These are phyloP conservation scores for Ophiostoma piceae DNA, from an alignment of 2,329 filamentous ascomycete species.

Conservation along the genomic window DNA sequence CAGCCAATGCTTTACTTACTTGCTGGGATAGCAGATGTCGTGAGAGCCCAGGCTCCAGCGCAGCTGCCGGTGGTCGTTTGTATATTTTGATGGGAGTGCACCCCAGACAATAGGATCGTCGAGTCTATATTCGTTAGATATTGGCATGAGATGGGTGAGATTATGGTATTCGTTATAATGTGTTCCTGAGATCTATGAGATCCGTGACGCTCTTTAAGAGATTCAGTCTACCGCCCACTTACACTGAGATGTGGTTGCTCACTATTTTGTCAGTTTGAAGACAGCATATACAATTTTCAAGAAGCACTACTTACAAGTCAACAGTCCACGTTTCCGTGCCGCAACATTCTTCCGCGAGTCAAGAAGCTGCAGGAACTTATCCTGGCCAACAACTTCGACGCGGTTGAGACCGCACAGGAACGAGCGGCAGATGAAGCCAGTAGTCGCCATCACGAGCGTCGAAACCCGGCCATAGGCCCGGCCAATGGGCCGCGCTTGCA, in stretches of 20 bases:
- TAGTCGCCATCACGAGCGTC: constrained; percentile 66
- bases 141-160: background rate
- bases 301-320: constrained; percentile 60
- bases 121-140: constrained; percentile 50
- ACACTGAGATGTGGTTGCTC: constrained; percentile 86
- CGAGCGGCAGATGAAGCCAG: constrained; percentile 62
- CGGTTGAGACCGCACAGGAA: constrained; percentile 73
- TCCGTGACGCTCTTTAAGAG: background rate
- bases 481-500: constrained; percentile 44
- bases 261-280: constrained; percentile 45
- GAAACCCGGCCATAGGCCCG: constrained; percentile 69
- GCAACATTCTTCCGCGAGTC: constrained; percentile 65
- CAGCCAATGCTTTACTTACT: constrained; percentile 45
- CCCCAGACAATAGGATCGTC: constrained; percentile 97
- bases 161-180: background rate
- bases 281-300: background rate
- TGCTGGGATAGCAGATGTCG: constrained; percentile 90
- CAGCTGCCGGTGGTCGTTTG: constrained; percentile 66
- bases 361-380: constrained; percentile 67
- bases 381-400: constrained; percentile 70
- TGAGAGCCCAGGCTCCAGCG: constrained; percentile 89
- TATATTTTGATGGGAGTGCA: constrained; percentile 68
- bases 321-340: constrained; percentile 65
- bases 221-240: constrained; percentile 42
- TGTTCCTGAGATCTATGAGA: background rate